phyloP scores from a whole-genome alignment of 768 basidiomycete genomes.

The Lyophyllum shimeji region DNA sequence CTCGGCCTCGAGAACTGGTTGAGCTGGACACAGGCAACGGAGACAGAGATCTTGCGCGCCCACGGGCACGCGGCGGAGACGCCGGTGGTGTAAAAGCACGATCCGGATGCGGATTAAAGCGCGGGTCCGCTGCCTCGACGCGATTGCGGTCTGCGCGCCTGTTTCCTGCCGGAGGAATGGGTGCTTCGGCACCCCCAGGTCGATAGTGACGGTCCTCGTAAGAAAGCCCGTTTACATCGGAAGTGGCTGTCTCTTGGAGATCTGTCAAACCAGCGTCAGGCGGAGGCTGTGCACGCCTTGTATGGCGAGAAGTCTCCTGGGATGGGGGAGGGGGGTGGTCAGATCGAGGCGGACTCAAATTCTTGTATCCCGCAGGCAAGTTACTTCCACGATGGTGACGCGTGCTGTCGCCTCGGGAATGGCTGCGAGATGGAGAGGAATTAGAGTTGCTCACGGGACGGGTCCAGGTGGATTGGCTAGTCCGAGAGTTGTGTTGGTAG shows the following conservation, averaged over 20 bases:
- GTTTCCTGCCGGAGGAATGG: constrained; percentile 20
- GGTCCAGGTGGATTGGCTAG: constrained; percentile 58
- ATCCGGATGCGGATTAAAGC: constrained; percentile 17
- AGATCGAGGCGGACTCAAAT: constrained; percentile 27
- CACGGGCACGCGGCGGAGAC: constrained; percentile 27
- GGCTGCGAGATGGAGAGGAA: constrained; percentile 22
- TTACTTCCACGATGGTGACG: constrained; percentile 25
- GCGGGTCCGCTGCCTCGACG: constrained; percentile 13
- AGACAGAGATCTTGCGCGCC: constrained; percentile 28
- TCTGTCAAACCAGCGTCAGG: constrained; percentile 19
- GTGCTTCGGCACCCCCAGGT: constrained; percentile 34
- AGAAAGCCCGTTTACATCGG: constrained; percentile 36
- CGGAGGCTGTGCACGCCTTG: constrained; percentile 17
- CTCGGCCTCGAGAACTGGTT: constrained; percentile 21
- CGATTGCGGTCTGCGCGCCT: constrained; percentile 22
- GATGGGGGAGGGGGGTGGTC: constrained; percentile 28
- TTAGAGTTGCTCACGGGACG: constrained; percentile 39
- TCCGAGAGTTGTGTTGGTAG: constrained; percentile 61
- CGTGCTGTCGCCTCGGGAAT: constrained; percentile 23
- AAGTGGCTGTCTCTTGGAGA: constrained; percentile 14
- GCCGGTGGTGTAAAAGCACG: constrained; percentile 22
- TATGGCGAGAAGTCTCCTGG: constrained; percentile 22
- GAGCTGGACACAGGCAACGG: constrained; percentile 19
- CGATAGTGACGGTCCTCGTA: constrained; percentile 69
- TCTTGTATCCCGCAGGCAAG: constrained; percentile 23